Evolutionary conservation across 2,329 filamentous ascomycete species (phyloP), one percentile per base, ranked within the genome.

Genomic region (Colletotrichum theobromicola): DNA sequence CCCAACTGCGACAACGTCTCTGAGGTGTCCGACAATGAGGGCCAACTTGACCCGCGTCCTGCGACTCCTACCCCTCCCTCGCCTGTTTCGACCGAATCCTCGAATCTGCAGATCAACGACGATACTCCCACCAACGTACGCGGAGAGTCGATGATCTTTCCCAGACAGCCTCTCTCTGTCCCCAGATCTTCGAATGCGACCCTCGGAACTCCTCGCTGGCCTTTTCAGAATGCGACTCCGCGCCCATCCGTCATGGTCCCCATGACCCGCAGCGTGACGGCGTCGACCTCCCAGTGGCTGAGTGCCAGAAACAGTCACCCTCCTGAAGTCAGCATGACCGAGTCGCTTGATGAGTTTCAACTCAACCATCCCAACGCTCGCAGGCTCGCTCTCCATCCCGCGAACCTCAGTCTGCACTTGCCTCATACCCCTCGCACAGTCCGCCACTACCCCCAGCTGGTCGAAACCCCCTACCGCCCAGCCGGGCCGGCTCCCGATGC

Each of bases 311-410:
- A 5, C 34, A 75, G 35, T 9, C 58, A 32, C 3, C 37, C 58
- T 7, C 62, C 62, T 12, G 30, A 67, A 24, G 68, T 75, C 55
- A 75, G 72, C 34, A 34, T 75, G 16, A 46, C 62, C 2, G 72
- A 75, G 46, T 75, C 72, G 3, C 57, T 72, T 18, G 72, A 75
- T 24, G 72, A 75, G 34, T 75, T 75, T 24, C 72, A 75, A 34
- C 24, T 67, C 68, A 67, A 37, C 5, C 72, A 75, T 35, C 72
- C 72, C 9, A 60, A 75, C 15, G 68, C 68, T 13, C 24, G 58
- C 12, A 57, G 62, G 5, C 72, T 75, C 3, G 34, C 61, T 15
- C 63, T 67, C 15, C 72, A 75, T n/a, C 72, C 72, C 2, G 26
- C 57, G 21, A 21, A 53, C 13, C 57, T 72, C 2, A 30, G 34